Evolutionary conservation across 257 asterid species (phyloP), one percentile per base, ranked within the genome.

Genomic region (Paraleonurus japonicus): DNA sequence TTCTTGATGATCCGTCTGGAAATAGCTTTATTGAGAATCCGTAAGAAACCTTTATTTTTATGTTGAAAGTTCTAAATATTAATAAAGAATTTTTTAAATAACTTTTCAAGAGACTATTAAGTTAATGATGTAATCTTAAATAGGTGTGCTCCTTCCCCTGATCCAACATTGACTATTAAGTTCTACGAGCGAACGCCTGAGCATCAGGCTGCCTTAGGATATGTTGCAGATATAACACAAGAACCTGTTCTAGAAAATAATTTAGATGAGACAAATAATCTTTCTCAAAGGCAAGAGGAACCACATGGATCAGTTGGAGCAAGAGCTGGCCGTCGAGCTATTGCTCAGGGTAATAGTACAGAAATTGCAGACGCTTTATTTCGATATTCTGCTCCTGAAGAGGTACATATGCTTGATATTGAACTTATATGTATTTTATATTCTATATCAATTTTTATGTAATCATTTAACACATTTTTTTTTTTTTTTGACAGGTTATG

Each of bases 271-370:
- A 24, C 83, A 58, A 76, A 43, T 53, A 53, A 65, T 72, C 75
- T 70, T 54, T 78, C 77, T 69, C 83, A 63, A 58, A 30, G 74
- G 53, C 71, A 72, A 62, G 83, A 75, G 62, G 95, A 87, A 72
- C 92, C 97, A 57, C 97, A 95, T 76, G 99, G 99, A 64, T 80
- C 90, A 12, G 97, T 95, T 77, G 99, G 99, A 75, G 93, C 98
- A 19, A 79, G 75, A 78, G 90, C 82, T 73, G 96, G 97, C 41
- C 96, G 87, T 32, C 82, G 80, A 45, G 99, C 99, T 57, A 95
- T 95, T 78, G 99, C 94, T 39, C 96, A 92, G 90, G 92, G 96
- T 72, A 92, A 83, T 78, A 87, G 90, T 81, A 80, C 81, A 37
- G 89, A 92, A 80, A 82, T 87, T 35, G 89, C 95, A 15, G 96